Base-by-base conservation (phyloP, 139 green algal species). In the Micromonas pusilla region DNA sequence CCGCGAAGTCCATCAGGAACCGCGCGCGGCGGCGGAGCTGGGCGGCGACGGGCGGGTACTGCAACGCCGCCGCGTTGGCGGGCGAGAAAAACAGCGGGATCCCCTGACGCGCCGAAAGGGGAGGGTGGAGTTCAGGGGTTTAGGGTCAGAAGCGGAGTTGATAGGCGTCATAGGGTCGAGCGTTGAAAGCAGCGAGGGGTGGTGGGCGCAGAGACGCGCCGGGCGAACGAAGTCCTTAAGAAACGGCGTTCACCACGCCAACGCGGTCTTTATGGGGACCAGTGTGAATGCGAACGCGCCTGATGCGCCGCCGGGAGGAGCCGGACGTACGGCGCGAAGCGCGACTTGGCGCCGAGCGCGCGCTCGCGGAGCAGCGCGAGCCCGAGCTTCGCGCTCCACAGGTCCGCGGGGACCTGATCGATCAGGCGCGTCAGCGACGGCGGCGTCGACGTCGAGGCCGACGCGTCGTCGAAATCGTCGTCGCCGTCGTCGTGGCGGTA, bases 291-390 rank as follows among this genome's bases (percentile, higher is more conserved):
- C n/a, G n/a, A n/a, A n/a, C n/a, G n/a, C n/a, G n/a, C n/a, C n/a
- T n/a, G n/a, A n/a, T 3, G 26, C 73, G 52, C 6, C 32, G 36
- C 37, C 3, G 73, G 73, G 25, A 79, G 73, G 3, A 31, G 37
- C 30, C 45, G 16, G 28, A 79, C 32, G 39, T 79, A 79, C 36
- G 52, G 73, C 52, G 31, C 33, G 52, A 54, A 79, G 3, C 26
- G 60, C 23, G 73, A 79, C 20, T 34, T 60, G 28, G 4, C 30
- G 25, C 36, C 52, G 5, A 34, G 21, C 3, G 36, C 73, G 21
- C 73, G 63, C 23, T 79, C 73, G 65, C 3, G 33, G 19, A 79
- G 21, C 13, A 79, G 23, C 21, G n/a, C 23, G 21, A 79, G 73
- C 2, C 45, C 73, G 2, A 79, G 53, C 23, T 34, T 2, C 52